Evolutionary conservation across 2,329 filamentous ascomycete genomes (phyloP).

Genomic region (Microdochium trichocladiopsis): DNA sequence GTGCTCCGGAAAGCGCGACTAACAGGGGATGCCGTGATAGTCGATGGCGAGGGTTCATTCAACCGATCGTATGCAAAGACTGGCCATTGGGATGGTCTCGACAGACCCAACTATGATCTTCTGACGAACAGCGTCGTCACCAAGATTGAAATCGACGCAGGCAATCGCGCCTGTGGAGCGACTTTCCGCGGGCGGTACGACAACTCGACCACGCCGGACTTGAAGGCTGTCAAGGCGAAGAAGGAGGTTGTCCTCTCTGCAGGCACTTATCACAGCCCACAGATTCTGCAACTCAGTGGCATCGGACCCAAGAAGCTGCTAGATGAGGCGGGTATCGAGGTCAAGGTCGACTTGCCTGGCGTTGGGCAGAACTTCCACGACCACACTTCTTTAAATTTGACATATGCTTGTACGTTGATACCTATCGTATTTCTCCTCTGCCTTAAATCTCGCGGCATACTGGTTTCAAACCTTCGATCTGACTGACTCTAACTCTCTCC

Average conservation of each 20-base stretch:
- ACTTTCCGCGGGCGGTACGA: neutral
- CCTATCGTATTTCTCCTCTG: neutral
- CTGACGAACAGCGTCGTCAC: neutral
- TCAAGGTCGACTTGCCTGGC: constrained; percentile 35
- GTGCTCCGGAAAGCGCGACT: neutral
- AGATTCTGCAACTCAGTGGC: constrained; percentile 42
- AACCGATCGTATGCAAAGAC: constrained; percentile 2
- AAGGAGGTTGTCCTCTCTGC: constrained; percentile 35
- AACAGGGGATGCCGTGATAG: neutral
- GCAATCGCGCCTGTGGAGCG: neutral
- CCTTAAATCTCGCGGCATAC: neutral
- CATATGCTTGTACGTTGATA: constrained; percentile 12
- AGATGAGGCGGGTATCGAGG: constrained; percentile 25
- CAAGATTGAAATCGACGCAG: neutral
- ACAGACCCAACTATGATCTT: neutral
- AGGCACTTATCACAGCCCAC: constrained; percentile 30
- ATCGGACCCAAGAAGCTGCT: constrained; percentile 32
- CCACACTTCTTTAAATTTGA: constrained; percentile 20
- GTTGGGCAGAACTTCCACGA: constrained; percentile 42
- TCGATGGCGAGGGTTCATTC: neutral
- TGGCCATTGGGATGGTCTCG: constrained; percentile 2
- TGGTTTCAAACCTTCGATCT: neutral
- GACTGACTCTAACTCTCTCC: neutral
- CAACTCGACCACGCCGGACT: constrained; percentile 25
- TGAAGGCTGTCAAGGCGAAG: constrained; percentile 31